Percentiles rank a stretch among this genome's conserved stretches.
These are phyloP conservation scores for Euphorbia schlechtendalii DNA, from an alignment of 441 rosid genomes.

Conservation along the genomic window DNA sequence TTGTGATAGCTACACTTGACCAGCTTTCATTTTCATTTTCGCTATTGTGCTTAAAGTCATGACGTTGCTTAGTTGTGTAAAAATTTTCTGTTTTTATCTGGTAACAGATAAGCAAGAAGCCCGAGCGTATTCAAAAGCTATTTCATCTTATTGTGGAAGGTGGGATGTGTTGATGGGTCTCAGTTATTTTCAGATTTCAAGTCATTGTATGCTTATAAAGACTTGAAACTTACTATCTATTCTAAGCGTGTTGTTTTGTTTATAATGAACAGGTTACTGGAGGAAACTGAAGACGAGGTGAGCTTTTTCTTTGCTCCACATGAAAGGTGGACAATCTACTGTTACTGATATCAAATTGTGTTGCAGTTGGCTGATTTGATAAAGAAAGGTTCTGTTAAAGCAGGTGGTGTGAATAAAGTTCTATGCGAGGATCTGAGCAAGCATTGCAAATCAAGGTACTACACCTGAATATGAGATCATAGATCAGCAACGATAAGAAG, in stretches of 20 bases:
- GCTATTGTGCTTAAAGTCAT: neutral
- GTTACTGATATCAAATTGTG: neutral
- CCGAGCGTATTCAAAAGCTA: constrained; percentile 67
- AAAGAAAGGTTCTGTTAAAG: constrained; percentile 60
- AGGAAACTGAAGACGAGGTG: constrained; percentile 91
- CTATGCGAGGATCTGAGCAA: constrained; percentile 74
- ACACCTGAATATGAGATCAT: neutral
- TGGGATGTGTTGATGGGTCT: constrained; percentile 26
- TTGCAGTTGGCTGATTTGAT: constrained; percentile 61
- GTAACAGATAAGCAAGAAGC: constrained; percentile 82
- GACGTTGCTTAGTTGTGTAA: neutral
- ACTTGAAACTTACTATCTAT: too few species aligned
- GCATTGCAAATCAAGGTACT: constrained; percentile 70
- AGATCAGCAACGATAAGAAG: neutral
- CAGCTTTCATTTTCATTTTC: neutral
- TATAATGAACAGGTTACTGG: constrained; percentile 50
- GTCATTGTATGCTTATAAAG: neutral
- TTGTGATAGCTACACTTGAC: neutral
- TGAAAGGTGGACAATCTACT: constrained; percentile 11
- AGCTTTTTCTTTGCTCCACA: constrained; percentile 15
- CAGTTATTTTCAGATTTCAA: neutral
- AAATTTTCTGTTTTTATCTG: constrained; percentile 16
- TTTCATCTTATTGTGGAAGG: constrained; percentile 94
- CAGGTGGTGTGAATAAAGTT: constrained; percentile 64
- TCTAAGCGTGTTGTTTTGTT: too few species aligned